These are phyloP conservation scores for Cladophialophora immunda DNA, from an alignment of 2,329 filamentous ascomycete species.

Conservation along the genomic window DNA sequence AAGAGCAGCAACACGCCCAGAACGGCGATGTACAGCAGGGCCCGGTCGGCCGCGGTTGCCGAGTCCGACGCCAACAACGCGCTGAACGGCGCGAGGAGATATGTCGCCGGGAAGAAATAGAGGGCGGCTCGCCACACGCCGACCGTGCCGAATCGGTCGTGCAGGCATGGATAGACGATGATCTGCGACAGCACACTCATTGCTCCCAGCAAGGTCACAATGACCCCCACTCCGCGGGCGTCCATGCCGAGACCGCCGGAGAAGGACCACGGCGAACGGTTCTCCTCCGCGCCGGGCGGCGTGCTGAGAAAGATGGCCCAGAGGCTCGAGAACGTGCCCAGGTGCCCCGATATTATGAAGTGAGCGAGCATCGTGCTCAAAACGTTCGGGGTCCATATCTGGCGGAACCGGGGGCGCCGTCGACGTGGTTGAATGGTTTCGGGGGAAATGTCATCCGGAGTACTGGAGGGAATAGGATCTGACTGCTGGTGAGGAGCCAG, in stretches of 20 bases:
- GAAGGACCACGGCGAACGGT: conserved; percentile 55
- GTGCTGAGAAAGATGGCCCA: conserved; percentile 80
- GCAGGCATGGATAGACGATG: conserved; percentile 73
- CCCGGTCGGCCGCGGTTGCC: conserved; percentile 48
- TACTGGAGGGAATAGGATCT: neutral
- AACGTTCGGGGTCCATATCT: conserved; percentile 63
- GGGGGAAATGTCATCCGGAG: neutral
- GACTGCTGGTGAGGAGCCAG: neutral
- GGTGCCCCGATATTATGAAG: conserved; percentile 74
- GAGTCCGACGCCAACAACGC: conserved; percentile 68
- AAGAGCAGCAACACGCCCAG: conserved; percentile 71
- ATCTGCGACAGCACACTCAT: conserved; percentile 78
- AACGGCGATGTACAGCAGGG: conserved; percentile 62
- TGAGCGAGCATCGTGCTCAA: conserved; percentile 66
- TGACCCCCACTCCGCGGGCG: conserved; percentile 73
- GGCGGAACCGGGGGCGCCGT: conserved; percentile 56
- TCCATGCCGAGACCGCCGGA: conserved; percentile 80
- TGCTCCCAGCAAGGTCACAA: conserved; percentile 76
- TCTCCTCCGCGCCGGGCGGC: conserved; percentile 62
- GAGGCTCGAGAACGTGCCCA: conserved; percentile 68
- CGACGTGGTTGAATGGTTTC: conserved; percentile 29
- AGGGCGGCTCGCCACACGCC: conserved; percentile 65
- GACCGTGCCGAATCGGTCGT: conserved; percentile 71
- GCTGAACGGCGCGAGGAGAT: conserved; percentile 74
- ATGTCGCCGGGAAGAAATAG: conserved; percentile 75